These are phyloP conservation scores for Suillus variegatus DNA, from an alignment of 768 basidiomycete species.

Conservation along the genomic window DNA sequence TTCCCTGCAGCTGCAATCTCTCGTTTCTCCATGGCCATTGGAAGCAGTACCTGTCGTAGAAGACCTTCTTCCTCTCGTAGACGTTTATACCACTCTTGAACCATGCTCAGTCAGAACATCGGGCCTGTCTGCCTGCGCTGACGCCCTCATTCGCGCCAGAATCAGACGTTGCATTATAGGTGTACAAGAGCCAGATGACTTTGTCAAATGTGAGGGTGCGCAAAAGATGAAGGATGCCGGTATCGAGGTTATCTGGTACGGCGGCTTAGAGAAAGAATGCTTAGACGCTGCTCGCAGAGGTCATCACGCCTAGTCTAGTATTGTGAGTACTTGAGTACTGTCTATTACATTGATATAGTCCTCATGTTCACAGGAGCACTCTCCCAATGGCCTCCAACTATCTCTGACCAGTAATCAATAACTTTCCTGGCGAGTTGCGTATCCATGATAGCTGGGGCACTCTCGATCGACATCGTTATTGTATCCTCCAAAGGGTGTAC, in stretches of 20 bases:
- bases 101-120: constrained; percentile 92
- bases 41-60: constrained; percentile 32
- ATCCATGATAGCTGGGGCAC: constrained; percentile 18
- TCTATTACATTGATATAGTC: background rate
- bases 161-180: constrained; percentile 85
- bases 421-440: constrained; percentile 16
- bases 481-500: constrained; percentile 19
- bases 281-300: constrained; percentile 74
- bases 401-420: constrained; percentile 22
- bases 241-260: constrained; percentile 73
- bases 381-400: constrained; percentile 13
- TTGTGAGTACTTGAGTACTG: background rate
- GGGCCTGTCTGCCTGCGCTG: constrained; percentile 82
- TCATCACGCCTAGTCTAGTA: constrained; percentile 24
- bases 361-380: background rate
- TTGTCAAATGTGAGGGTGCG: constrained; percentile 91
- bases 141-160: constrained; percentile 72
- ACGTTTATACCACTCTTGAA: constrained; percentile 95
- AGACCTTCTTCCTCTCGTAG: constrained; percentile 55
- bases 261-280: constrained; percentile 78
- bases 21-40: constrained; percentile 23
- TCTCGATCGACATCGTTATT: constrained; percentile 25
- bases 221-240: constrained; percentile 68
- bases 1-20: constrained; percentile 40
- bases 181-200: constrained; percentile 89